A percentile compares a stretch with the other conserved stretches of the same genome.
phyloP scores from a whole-genome alignment of 495 filamentous ascomycete species.

The Pyrenopolyporus hunteri region DNA sequence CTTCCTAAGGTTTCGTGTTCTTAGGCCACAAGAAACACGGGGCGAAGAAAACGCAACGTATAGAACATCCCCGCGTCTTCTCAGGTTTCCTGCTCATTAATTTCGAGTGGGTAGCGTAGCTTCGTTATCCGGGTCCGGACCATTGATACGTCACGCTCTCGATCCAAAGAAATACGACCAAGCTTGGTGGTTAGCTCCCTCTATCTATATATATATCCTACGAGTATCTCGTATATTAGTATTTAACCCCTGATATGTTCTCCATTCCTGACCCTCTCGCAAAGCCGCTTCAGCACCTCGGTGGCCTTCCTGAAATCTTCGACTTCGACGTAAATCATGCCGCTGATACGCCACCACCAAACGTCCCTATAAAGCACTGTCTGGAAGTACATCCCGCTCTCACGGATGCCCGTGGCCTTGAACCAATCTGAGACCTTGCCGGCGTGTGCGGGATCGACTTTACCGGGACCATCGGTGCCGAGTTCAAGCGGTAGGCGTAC shows the following conservation, averaged over 20 bases:
- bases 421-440: constrained; percentile 25
- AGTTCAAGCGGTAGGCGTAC: constrained; percentile 67
- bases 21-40: no score
- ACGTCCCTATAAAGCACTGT: constrained; percentile 60
- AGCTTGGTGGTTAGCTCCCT: not conserved
- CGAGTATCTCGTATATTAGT: not conserved
- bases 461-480: constrained; percentile 33
- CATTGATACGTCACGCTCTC: no score
- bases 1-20: no score
- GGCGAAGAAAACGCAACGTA: no score
- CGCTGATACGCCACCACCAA: constrained; percentile 72
- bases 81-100: no score
- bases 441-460: constrained; percentile 21
- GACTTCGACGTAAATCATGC: constrained; percentile 72
- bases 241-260: constrained; percentile 40
- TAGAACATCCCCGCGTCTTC: no score
- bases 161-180: no score
- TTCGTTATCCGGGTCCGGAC: no score
- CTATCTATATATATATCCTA: no score
- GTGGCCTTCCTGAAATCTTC: constrained; percentile 71
- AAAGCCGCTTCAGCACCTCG: constrained; percentile 60
- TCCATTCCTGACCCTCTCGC: constrained; percentile 57
- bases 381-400: constrained; percentile 38
- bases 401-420: constrained; percentile 18
- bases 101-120: no score